Evolutionary conservation across 2,329 filamentous ascomycete genomes (phyloP).

Genomic region (Chalaropsis thielavioides): DNA sequence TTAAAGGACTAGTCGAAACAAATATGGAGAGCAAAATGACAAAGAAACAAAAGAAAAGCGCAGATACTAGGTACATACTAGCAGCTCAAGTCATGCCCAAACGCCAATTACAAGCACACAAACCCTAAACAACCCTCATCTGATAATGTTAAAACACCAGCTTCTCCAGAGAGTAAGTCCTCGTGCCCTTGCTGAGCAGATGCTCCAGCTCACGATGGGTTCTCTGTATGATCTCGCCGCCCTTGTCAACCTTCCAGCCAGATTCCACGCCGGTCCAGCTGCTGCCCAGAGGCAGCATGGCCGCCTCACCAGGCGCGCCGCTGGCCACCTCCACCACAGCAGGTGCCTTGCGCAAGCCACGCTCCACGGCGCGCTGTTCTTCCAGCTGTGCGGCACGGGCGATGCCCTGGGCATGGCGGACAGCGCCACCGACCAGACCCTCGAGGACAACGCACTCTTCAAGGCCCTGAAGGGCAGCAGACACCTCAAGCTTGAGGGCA

Average conservation of each 20-base stretch:
- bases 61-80: neutral
- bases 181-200: conserved; percentile 64
- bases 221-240: conserved; percentile 55
- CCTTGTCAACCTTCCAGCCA: conserved; percentile 44
- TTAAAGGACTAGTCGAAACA: neutral
- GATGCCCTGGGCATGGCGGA: conserved; percentile 40
- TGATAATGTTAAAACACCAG: conserved; percentile 40
- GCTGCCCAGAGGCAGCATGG: conserved; percentile 54
- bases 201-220: conserved; percentile 61
- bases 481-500: conserved; percentile 52
- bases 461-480: conserved; percentile 55
- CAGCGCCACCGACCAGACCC: conserved; percentile 49
- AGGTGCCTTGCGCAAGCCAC: neutral
- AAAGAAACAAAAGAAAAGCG: neutral
- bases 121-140: neutral
- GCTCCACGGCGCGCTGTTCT: neutral
- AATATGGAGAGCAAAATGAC: neutral
- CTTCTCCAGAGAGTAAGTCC: conserved; percentile 70
- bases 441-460: conserved; percentile 53
- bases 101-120: conserved; percentile 3
- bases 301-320: neutral
- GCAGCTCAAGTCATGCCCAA: conserved; percentile 6
- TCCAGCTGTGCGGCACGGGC: conserved; percentile 19
- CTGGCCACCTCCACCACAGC: neutral
- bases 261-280: conserved; percentile 27